Conservation (phyloP, 257 asterid species). For the Plectranthus barbatus region DNA sequence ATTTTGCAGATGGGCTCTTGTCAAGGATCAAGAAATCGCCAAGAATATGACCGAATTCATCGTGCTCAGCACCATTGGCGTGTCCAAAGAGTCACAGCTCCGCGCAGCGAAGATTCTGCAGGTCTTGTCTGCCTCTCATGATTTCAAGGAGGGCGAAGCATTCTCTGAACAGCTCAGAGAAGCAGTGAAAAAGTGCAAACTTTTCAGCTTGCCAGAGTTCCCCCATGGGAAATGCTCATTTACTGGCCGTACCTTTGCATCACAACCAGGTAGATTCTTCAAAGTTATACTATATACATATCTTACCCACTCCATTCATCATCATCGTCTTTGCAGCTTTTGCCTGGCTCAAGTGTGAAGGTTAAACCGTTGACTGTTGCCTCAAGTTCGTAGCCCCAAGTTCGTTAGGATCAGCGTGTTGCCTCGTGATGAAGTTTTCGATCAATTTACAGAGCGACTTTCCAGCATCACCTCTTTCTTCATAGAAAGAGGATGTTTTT, state of each 20-base stretch:
- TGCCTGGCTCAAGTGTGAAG: conserved; percentile 84
- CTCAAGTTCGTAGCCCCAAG: conserved; percentile 65
- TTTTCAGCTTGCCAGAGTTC: conserved; percentile 59
- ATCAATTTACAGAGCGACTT: conserved; percentile 51
- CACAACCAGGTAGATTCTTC: conserved; percentile 59
- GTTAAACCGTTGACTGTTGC: conserved; percentile 50
- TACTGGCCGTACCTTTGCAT: conserved; percentile 39
- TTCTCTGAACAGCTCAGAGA: conserved; percentile 65
- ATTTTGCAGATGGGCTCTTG: conserved; percentile 81
- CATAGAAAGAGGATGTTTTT: conserved; percentile 6
- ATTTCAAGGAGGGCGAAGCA: conserved; percentile 22
- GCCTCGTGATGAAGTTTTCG: conserved; percentile 66
- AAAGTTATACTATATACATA: too few species aligned
- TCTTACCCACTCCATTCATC: background rate
- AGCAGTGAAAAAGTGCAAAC: conserved; percentile 37
- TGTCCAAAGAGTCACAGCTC: conserved; percentile 89
- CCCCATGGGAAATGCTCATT: conserved; percentile 47
- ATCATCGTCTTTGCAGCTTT: conserved; percentile 41
- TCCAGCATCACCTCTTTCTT: conserved; percentile 33
- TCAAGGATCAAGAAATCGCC: conserved; percentile 66
- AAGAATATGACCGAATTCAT: conserved; percentile 70
- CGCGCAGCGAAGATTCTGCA: conserved; percentile 77
- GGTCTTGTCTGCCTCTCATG: conserved; percentile 47
- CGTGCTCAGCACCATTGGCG: conserved; percentile 74
- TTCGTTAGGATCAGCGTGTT: too few species aligned